Percentiles rank a stretch among this genome's conserved stretches.
These are phyloP conservation scores for Globisporangium iwayamae DNA, from an alignment of 352 stramenopile genomes.

Conservation along the genomic window DNA sequence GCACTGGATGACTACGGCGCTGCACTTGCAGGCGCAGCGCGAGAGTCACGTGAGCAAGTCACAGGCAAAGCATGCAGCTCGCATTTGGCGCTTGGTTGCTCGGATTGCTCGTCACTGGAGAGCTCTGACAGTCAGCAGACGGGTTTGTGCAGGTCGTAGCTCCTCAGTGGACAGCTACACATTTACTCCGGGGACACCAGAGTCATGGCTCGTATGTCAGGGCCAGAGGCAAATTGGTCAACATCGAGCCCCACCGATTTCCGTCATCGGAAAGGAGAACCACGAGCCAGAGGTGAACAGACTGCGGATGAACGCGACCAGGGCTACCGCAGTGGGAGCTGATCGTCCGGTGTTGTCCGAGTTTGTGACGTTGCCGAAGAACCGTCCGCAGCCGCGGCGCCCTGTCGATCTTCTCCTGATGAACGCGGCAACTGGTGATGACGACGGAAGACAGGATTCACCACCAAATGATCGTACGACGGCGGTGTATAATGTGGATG, in stretches of 20 bases:
- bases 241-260: slow-evolving; percentile 1
- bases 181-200: background rate
- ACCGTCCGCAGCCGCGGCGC: slow-evolving; percentile 33
- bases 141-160: background rate
- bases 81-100: slow-evolving; percentile 18
- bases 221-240: background rate
- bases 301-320: background rate
- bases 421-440: background rate
- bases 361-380: slow-evolving; percentile 31
- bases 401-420: slow-evolving; percentile 27
- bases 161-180: background rate
- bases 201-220: background rate
- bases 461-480: background rate
- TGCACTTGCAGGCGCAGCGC: slow-evolving; percentile 15
- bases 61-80: slow-evolving; percentile 12
- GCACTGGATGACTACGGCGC: slow-evolving; percentile 19
- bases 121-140: slow-evolving; percentile 4
- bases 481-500: background rate
- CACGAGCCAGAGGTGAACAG: background rate
- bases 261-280: slow-evolving; percentile 2
- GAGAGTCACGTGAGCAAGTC: slow-evolving; percentile 8
- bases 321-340: too few species aligned
- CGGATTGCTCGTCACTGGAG: slow-evolving; percentile 21
- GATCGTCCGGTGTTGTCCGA: slow-evolving; percentile 17
- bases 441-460: background rate